Evolutionary conservation across 805 yeast genomes (phyloP).

Genomic region (Metschnikowia kofuensis): DNA sequence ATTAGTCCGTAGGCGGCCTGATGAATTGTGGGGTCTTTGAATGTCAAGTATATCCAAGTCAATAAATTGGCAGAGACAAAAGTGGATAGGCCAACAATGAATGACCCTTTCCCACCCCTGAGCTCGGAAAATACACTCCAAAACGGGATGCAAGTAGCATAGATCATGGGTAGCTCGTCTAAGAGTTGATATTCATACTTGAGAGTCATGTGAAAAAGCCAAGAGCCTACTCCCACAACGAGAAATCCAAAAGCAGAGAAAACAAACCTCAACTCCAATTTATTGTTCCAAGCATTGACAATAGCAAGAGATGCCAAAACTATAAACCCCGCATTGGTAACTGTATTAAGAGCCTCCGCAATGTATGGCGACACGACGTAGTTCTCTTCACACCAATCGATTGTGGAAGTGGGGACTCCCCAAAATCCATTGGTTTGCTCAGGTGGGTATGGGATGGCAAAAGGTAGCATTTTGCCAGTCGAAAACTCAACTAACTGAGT

Average conservation of each 20-base stretch:
- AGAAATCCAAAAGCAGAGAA: conserved; percentile 76
- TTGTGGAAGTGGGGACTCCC: conserved; percentile 89
- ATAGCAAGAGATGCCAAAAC: conserved; percentile 61
- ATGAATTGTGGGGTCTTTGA: conserved; percentile 82
- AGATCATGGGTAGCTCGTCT: conserved; percentile 97
- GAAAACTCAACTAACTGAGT: background rate
- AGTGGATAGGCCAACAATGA: conserved; percentile 46
- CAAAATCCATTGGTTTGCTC: conserved; percentile 61
- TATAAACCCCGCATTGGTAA: conserved; percentile 64
- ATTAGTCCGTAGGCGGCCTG: conserved; percentile 80
- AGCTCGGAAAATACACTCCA: conserved; percentile 77
- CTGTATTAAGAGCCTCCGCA: conserved; percentile 87
- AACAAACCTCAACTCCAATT: conserved; percentile 67
- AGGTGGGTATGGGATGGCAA: conserved; percentile 54
- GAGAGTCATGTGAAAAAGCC: conserved; percentile 96
- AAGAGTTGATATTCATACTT: conserved; percentile 83
- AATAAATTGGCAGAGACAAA: conserved; percentile 54
- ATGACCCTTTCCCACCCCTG: conserved; percentile 35
- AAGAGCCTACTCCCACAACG: conserved; percentile 88
- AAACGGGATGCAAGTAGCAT: conserved; percentile 93
- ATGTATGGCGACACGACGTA: conserved; percentile 81
- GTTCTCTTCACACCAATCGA: conserved; percentile 98
- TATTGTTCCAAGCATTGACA: conserved; percentile 54
- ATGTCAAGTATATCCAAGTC: conserved; percentile 69
- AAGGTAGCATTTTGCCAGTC: conserved; percentile 36